Percentiles rank a stretch among this genome's conserved stretches.
These are phyloP conservation scores for Chamaecrista fasciculata DNA, from an alignment of 306 rosid genomes.

Conservation along the genomic window DNA sequence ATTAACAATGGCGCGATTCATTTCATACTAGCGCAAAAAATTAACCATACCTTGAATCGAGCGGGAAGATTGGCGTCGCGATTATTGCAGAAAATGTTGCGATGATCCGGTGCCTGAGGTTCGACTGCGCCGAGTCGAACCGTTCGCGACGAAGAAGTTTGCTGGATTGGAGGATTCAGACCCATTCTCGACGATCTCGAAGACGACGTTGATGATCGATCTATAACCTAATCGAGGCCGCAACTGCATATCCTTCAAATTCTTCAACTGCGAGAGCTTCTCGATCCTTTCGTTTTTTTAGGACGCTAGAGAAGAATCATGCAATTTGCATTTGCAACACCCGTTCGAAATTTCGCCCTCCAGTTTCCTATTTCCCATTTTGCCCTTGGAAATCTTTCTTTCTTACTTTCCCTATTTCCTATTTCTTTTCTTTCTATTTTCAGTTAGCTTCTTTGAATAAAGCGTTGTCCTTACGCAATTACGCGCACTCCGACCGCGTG, in stretches of 20 bases:
- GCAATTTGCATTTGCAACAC: constrained; percentile 20
- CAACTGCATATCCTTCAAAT: neutral
- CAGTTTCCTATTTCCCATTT: neutral
- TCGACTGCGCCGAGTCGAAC: constrained; percentile 61
- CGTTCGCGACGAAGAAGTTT: constrained; percentile 37
- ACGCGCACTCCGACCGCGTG: no score
- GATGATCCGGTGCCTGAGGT: constrained; percentile 72
- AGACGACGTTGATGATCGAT: constrained; percentile 7
- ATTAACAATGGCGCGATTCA: no score
- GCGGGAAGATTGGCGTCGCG: constrained; percentile 55
- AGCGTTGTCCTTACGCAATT: no score
- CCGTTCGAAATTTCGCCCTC: neutral
- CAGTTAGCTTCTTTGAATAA: neutral
- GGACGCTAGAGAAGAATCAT: no score
- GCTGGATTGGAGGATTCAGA: constrained; percentile 30
- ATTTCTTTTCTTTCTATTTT: neutral
- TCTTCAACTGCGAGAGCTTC: neutral
- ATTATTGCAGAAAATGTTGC: constrained; percentile 63
- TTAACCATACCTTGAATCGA: constrained; percentile 50
- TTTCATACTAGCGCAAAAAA: no score
- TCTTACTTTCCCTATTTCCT: neutral
- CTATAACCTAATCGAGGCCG: neutral
- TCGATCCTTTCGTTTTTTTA: constrained; percentile 2
- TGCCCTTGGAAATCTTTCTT: no score
- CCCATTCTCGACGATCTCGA: constrained; percentile 32